Conservation (phyloP, 2,329 filamentous ascomycete genomes). For the Cladorrhinum sp. region DNA sequence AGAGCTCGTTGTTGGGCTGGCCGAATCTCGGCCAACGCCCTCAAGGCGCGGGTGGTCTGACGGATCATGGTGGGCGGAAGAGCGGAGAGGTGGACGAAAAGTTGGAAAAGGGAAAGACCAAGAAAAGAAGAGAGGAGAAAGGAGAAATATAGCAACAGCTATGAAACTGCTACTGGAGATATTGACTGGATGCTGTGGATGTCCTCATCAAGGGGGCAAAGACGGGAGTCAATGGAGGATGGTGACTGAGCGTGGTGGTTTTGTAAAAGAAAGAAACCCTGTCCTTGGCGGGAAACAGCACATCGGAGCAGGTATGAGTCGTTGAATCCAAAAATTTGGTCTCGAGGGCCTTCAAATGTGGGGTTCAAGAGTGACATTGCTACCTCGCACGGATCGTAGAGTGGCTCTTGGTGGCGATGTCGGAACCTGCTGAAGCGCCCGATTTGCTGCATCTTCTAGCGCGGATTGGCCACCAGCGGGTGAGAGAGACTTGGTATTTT, state of each 20-base stretch:
- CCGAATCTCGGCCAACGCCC: conserved; percentile 39
- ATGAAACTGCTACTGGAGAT: conserved; percentile 17
- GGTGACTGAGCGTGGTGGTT: conserved; percentile 5
- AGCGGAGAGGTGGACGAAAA: conserved; percentile 4
- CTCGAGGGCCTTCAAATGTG: conserved; percentile 20
- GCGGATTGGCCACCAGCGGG: conserved; percentile 12
- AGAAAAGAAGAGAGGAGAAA: conserved; percentile 1
- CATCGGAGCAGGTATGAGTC: conserved; percentile 23
- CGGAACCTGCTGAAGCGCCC: conserved; percentile 14
- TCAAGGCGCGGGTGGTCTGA: conserved; percentile 46
- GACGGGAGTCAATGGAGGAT: conserved; percentile 23
- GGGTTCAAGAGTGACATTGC: conserved; percentile 16
- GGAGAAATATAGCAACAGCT: conserved; percentile 22
- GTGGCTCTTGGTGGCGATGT: conserved; percentile 27
- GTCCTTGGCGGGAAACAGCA: conserved; percentile 15
- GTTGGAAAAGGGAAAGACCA: conserved; percentile 2
- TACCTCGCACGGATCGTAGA: conserved; percentile 21
- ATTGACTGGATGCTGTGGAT: background rate
- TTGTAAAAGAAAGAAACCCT: conserved; percentile 18
- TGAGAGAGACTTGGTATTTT: background rate
- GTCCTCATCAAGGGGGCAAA: conserved; percentile 20
- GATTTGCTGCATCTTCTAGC: conserved; percentile 9
- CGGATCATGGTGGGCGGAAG: conserved; percentile 44
- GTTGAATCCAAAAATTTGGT: conserved; percentile 20
- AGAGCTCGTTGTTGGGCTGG: conserved; percentile 38